Base-by-base conservation (phyloP, 768 basidiomycete genomes). In the Lyophyllum atratum region DNA sequence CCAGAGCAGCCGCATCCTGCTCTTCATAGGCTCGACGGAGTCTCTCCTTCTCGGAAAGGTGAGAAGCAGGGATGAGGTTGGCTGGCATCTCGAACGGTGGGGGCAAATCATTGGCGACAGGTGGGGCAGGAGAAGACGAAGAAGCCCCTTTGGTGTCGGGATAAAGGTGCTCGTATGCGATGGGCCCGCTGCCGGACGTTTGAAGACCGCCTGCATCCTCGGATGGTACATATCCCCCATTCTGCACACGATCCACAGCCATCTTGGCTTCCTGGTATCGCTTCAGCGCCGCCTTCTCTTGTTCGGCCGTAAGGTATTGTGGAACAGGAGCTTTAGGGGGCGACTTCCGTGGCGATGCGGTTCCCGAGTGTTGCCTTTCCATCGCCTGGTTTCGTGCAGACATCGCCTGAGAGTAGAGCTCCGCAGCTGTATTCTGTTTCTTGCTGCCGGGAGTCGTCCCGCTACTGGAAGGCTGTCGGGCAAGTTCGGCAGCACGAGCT, bases 231-330 rank as follows among this genome's bases (percentile, higher is more conserved):
- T 71, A 55, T 17, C 60, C 64, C 48, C 55, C 67, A 43, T 70
- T 69, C 55, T 89, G 87, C 3, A 77, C 82, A 19, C 83, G 79
- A 42, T 84, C 83, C 15, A 91, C 90, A 6, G 90, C 90, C 46
- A 75, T 74, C 66, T 84, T 89, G 0, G 90, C 90, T 49, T 89
- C 83, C 28, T 87, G 78, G 66, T 90, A 93, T 56, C 85, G 75
- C 60, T 68, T 77, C 54, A 92, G 66, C 22, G 86, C 86, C 2
- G 82, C 87, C 66, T 92, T 92, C 71, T 93, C 91, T 65, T 89
- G 81, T 58, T 85, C 86, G 0, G 90, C 90, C 19, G 84, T 82
- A 31, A 73, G 71, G 63, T 84, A 89, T 28, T 80, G 79, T 28
- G 84, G 81, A 3, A 77, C 66, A 9, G 51, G 49, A 28, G 52